These are phyloP conservation scores for Tricholoma terreum DNA, from an alignment of 768 basidiomycete genomes.

Conservation along the genomic window DNA sequence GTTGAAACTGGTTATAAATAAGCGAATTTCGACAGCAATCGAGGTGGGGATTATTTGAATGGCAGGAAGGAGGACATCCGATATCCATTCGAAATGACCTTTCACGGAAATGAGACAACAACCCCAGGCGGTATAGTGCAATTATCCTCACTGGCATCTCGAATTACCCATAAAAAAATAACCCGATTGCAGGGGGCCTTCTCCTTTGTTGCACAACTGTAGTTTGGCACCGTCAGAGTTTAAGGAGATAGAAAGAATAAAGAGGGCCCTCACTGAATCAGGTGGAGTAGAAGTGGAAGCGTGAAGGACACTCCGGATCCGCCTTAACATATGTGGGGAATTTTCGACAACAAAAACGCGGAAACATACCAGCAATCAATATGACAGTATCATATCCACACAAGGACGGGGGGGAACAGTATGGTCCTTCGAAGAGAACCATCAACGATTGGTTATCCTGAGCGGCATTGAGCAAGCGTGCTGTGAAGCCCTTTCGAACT, in stretches of 20 bases:
- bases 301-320: conserved; percentile 52
- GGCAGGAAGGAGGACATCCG: too few species aligned
- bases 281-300: conserved; percentile 40
- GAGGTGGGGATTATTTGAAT: too few species aligned
- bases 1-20: too few species aligned
- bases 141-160: too few species aligned
- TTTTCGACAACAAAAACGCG: too few species aligned
- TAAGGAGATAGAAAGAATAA: background rate
- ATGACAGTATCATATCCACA: too few species aligned
- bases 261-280: conserved; percentile 35
- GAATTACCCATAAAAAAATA: too few species aligned
- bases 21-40: too few species aligned
- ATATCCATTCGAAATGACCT: too few species aligned
- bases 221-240: background rate
- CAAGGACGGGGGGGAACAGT: conserved; percentile 43
- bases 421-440: conserved; percentile 61
- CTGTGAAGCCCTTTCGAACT: conserved; percentile 61
- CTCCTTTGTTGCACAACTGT: conserved; percentile 24
- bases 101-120: too few species aligned
- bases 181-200: conserved; percentile 27
- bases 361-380: too few species aligned
- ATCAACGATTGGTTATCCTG: conserved; percentile 28
- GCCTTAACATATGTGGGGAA: conserved; percentile 29
- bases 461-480: conserved; percentile 37
- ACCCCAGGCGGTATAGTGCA: too few species aligned